phyloP scores from a whole-genome alignment of 257 asterid genomes.

The Plantago elongata region DNA sequence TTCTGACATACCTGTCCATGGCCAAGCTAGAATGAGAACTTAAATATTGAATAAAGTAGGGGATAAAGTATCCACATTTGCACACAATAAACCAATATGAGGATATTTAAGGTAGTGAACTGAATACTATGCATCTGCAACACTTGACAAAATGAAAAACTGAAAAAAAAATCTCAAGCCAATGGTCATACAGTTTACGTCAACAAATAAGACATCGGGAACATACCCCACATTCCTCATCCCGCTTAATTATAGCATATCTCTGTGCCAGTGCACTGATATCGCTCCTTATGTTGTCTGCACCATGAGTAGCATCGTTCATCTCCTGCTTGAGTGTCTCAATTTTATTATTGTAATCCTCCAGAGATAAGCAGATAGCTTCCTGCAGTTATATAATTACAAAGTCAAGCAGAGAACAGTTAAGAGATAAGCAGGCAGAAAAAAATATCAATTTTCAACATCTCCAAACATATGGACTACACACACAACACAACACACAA shows the following conservation, averaged over 20 bases:
- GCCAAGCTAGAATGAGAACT: constrained; percentile 23
- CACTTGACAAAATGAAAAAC: constrained; percentile 4
- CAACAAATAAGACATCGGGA: constrained; percentile 16
- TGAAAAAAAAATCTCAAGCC: neutral
- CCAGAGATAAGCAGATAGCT: constrained; percentile 94
- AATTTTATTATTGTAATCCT: constrained; percentile 92
- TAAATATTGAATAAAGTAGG: constrained; percentile 12
- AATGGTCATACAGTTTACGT: neutral
- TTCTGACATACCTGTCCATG: constrained; percentile 68
- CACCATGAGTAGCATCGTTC: constrained; percentile 97
- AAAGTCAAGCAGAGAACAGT: constrained; percentile 9
- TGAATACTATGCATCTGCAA: constrained; percentile 2
- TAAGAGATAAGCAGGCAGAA: constrained; percentile 1
- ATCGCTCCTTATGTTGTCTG: constrained; percentile 93
- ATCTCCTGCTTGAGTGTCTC: constrained; percentile 96
- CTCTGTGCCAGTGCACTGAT: constrained; percentile 91
- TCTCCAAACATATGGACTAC: constrained; percentile 1
- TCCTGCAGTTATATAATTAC: constrained; percentile 49
- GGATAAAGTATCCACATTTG: constrained; percentile 14
- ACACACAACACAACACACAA: constrained; percentile 9
- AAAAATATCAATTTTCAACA: constrained; percentile 11
- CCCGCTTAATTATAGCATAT: constrained; percentile 74
- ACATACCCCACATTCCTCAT: constrained; percentile 97
- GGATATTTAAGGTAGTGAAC: constrained; percentile 14
- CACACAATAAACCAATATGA: constrained; percentile 4